Conservation (phyloP, 78 protist species). For the Cavenderia fasciculata region DNA sequence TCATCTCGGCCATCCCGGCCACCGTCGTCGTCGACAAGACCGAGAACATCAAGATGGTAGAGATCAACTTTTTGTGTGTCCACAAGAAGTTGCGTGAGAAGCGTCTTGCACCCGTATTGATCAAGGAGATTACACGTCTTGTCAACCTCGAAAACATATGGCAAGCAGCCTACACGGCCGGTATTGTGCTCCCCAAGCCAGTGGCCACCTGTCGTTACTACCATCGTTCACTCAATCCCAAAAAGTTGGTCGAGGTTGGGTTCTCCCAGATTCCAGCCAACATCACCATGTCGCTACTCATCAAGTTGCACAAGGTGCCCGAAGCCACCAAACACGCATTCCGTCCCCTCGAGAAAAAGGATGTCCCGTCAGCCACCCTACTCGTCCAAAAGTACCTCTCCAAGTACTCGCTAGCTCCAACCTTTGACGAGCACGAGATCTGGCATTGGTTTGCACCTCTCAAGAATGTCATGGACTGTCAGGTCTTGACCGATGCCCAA, state of each 20-base stretch:
- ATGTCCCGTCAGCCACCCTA: conserved; percentile 67
- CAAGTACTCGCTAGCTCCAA: conserved; percentile 49
- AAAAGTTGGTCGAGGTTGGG: conserved; percentile 91
- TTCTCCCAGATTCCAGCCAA: conserved; percentile 85
- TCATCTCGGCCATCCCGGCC: conserved; percentile 97
- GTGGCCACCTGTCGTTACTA: conserved; percentile 92
- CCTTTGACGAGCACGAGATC: conserved; percentile 87
- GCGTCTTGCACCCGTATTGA: conserved; percentile 98
- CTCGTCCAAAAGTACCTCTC: conserved; percentile 75
- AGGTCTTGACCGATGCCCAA: conserved; percentile 89
- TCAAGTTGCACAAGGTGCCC: conserved; percentile 82
- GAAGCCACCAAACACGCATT: conserved; percentile 70
- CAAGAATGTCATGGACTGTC: conserved; percentile 83
- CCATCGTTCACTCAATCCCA: conserved; percentile 96
- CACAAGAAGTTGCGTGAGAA: conserved; percentile 95
- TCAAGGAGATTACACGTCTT: conserved; percentile 98
- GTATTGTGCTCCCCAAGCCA: conserved; percentile 94
- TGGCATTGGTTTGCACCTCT: conserved; percentile 88
- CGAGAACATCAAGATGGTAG: conserved; percentile 81
- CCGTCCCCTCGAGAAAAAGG: conserved; percentile 80
- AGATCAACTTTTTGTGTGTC: conserved; percentile 99
- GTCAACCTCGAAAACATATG: conserved; percentile 92
- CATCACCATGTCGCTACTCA: conserved; percentile 81
- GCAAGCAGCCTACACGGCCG: conserved; percentile 98
- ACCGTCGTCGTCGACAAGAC: conserved; percentile 58